Base-by-base conservation (phyloP, 2,329 filamentous ascomycete genomes). In the Beauveria pseudobassiana region DNA sequence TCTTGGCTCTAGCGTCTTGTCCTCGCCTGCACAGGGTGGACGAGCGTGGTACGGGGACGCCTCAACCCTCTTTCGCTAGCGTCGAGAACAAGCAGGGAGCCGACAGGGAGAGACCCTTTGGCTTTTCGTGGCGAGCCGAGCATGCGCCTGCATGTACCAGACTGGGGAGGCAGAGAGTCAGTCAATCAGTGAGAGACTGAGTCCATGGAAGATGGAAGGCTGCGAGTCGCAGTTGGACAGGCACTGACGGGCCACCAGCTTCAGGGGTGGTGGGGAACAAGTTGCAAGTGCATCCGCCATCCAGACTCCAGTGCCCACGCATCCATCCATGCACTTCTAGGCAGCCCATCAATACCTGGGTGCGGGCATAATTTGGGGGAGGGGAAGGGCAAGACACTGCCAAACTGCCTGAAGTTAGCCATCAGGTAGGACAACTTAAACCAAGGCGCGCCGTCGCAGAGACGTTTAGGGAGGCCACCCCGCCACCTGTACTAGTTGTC, bases 1-100 rank as follows among this genome's bases (percentile, higher is more conserved):
- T 22, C 58, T 53, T 53, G 49, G 58, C 50, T 60, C 42, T 60
- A 60, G 58, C 58, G 58, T 60, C 58, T 40, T 26, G 50, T 60
- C 26, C 45, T 50, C 48, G 26, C 28, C 38, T 40, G 22, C 22
- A 51, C 26, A 26, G 57, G 57, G 57, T 46, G 53, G 46, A 60
- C 57, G 49, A 60, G 57, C 57, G 49, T 58, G 22, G 34, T 48
- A 51, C 46, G 34, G 46, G 46, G 46, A 59, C 34, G 48, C 6
- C 40, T 54, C 54, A 48, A 48, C 57, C 46, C 57, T 53, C 18
- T 38, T 38, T 52, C 40, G 40, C 24, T 60, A 60, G 57, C 57
- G 57, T 52, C 20, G 18, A 48, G 50, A 40, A 16, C 38, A 53
- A 53, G 49, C n/a, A 46, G 30, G 58, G 46, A 22, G 58, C 40